These are phyloP conservation scores for Ceratocystiopsis minuta DNA, from an alignment of 2,329 filamentous ascomycete genomes.

Conservation along the genomic window DNA sequence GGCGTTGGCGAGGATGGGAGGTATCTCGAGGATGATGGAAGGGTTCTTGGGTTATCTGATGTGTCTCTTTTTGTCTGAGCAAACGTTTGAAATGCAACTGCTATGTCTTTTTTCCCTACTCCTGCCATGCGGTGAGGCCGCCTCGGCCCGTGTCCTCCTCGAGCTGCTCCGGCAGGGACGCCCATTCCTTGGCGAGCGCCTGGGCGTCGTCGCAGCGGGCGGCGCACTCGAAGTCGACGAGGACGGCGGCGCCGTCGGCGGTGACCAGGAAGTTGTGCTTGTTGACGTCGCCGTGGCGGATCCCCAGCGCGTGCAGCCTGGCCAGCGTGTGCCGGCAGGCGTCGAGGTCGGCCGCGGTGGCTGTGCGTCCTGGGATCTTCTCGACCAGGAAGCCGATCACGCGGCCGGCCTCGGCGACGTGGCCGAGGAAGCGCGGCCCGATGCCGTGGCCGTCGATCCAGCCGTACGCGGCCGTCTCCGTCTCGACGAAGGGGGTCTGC, in stretches of 20 bases:
- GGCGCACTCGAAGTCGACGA: slow-evolving; percentile 18
- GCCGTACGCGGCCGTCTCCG: slow-evolving; percentile 11
- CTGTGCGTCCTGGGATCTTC: slow-evolving; percentile 11
- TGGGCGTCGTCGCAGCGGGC: too few species aligned
- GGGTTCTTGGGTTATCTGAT: too few species aligned
- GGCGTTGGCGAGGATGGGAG: too few species aligned
- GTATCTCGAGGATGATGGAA: too few species aligned
- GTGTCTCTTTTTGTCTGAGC: too few species aligned
- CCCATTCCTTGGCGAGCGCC: too few species aligned
- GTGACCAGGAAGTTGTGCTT: slow-evolving; percentile 19
- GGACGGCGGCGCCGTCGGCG: slow-evolving; percentile 4
- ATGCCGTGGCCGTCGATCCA: slow-evolving; percentile 11
- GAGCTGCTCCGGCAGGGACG: too few species aligned
- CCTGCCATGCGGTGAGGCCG: too few species aligned
- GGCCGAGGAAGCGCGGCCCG: slow-evolving; percentile 12
- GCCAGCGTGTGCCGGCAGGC: slow-evolving; percentile 13
- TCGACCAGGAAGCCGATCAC: slow-evolving; percentile 18
- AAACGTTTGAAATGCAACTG: too few species aligned
- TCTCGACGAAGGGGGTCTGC: slow-evolving; percentile 9
- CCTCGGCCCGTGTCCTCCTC: too few species aligned
- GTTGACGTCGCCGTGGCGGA: slow-evolving; percentile 20
- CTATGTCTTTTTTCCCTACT: too few species aligned
- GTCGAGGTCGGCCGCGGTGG: slow-evolving; percentile 14
- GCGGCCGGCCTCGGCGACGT: slow-evolving; percentile 15
- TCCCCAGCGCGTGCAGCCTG: slow-evolving; percentile 17